Percentiles rank a stretch among this genome's conserved stretches.
These are phyloP conservation scores for Marasmius oreades DNA, from an alignment of 1,284 basidiomycete genomes.

Conservation along the genomic window DNA sequence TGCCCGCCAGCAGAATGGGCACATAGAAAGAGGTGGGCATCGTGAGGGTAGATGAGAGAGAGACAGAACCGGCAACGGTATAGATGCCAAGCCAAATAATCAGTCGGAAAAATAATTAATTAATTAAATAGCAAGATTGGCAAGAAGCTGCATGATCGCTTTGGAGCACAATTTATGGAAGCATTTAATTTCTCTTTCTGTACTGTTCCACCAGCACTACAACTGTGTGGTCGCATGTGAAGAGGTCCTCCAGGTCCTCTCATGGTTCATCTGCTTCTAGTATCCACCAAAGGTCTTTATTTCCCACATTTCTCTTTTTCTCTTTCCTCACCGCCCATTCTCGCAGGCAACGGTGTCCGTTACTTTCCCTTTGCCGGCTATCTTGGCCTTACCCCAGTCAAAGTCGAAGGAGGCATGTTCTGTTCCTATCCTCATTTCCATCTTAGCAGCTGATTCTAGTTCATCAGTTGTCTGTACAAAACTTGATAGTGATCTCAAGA, in stretches of 20 bases:
- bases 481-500: conserved; percentile 67
- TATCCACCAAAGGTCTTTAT: conserved; percentile 43
- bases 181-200: background rate
- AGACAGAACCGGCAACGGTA: background rate
- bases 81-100: background rate
- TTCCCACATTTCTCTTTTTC: conserved; percentile 14
- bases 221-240: conserved; percentile 25
- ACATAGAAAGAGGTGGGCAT: conserved; percentile 51
- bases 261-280: conserved; percentile 65
- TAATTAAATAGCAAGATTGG: background rate
- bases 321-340: conserved; percentile 13
- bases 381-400: conserved; percentile 76
- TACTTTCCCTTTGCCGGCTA: conserved; percentile 76
- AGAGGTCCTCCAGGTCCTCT: conserved; percentile 23
- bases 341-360: conserved; percentile 59
- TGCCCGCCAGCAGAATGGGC: conserved; percentile 59
- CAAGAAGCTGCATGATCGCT: background rate
- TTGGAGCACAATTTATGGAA: background rate
- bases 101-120: conserved; percentile 10
- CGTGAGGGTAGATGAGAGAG: conserved; percentile 15
- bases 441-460: conserved; percentile 11
- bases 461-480: conserved; percentile 59
- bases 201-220: conserved; percentile 11
- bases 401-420: conserved; percentile 67
- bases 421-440: conserved; percentile 10